Evolutionary conservation across 345 rosid species (phyloP), one percentile per base, ranked within the genome.

Genomic region (Combretum micranthum): DNA sequence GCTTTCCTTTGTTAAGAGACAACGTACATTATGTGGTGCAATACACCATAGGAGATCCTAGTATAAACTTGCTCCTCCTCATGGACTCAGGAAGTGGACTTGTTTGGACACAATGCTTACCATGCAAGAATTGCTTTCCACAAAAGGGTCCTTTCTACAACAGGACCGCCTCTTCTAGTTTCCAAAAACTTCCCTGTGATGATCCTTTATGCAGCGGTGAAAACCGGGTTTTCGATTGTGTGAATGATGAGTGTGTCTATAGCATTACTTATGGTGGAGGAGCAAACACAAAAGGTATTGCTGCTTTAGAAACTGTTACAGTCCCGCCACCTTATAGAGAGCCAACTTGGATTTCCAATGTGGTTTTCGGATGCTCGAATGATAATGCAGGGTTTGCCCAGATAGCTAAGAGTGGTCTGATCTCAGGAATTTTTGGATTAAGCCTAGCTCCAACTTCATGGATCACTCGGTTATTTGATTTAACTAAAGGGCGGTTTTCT

Each of bases 71-170:
- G 42, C 42, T 16, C 16, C 12, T 68, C 14, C 42, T 53, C 2
- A 11, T 65, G 57, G 70, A 68, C 67, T 68, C 73, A 0, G 60
- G 67, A 0, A 42, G 62, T 18, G 52, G 51, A 25, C 47, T 70
- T 15, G 37, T 60, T 32, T 66, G 69, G 78, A 55, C 67, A 14
- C 74, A 69, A n/a, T 63, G 72, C 48, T 15, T 55, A 15, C 53
- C 78, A n/a, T 74, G 75, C 58, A 56, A 16, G 8, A 45, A 47
- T 17, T 69, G 74, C 53, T 66, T 39, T 63, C 17, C 7, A 6
- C 64, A 49, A 42, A 16, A 4, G 2, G 42, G 14, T 19, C 66
- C 67, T 2, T 21, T 54, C n/a, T 70, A 45, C 47, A 20, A 20
- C 57, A 42, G 75, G 0, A 18, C 2, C 8, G 15, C 61, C 6